Evolutionary conservation across 108 stramenopile genomes (phyloP), one percentile per base, ranked within the genome.

Genomic region (Nannochloropsis salina): DNA sequence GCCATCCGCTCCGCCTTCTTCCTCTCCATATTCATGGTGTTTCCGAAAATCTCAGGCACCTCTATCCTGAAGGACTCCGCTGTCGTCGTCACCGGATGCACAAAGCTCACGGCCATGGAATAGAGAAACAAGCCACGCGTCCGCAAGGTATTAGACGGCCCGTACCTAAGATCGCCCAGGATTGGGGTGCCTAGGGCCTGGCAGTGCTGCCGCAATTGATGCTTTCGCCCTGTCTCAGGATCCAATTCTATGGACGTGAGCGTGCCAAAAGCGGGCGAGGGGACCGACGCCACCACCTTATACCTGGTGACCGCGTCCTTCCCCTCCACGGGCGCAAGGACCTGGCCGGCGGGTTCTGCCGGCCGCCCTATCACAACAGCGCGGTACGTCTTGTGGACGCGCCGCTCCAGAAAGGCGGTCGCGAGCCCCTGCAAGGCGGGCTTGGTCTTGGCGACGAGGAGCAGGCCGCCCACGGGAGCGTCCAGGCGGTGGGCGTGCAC

Each of bases 401-500:
- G 15, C n/a, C 61, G 61, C n/a, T 74, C 61, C 6, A 74, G n/a
- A 74, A 74, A 74, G 15, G 61, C 61, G 15, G 61, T n/a, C n/a
- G 3, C 20, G 15, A 74, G 61, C 15, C 61, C 61, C n/a, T 74
- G 81, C 31, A 81, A 40, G 8, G 81, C 81, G 20, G 81, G 11
- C 5, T 41, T 22, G 20, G 81, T 81, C 31, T 81, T 81, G 6
- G 81, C 81, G 5, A 81, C 31, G 6, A 41, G 22, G 22, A 81
- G 31, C 22, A 81, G 81, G 5, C 81, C 81, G 11, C 81, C 81
- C 5, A 41, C 41, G 31, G 81, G 81, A 2, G 81, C 81, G 81
- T 81, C 81, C 22, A 81, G 81, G 22, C 81, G 81, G 41, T 81
- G 81, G 4, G 61, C 61, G n/a, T 74, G 61, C 61, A 74, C n/a